These are phyloP conservation scores for Penicillium atrosanguineum DNA, from an alignment of 495 filamentous ascomycete species.

Conservation along the genomic window DNA sequence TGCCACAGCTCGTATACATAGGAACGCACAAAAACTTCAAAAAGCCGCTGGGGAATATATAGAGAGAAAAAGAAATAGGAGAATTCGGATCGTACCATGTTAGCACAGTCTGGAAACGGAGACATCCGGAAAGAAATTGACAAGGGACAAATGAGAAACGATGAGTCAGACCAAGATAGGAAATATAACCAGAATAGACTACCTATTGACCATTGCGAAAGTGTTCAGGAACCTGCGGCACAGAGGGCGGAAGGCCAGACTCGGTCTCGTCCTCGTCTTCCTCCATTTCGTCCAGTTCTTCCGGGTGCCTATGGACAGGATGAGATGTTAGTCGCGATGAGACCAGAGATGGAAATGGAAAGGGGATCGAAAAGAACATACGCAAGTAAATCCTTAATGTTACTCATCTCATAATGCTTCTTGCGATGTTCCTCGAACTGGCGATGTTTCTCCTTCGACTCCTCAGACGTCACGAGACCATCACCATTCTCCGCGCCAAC, in stretches of 20 bases:
- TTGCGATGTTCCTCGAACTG: conserved; percentile 88
- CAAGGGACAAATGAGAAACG: neutral
- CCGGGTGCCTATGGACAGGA: conserved; percentile 39
- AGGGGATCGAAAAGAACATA: conserved; percentile 31
- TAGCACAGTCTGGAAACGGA: neutral
- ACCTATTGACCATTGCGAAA: conserved; percentile 25
- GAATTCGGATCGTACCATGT: neutral
- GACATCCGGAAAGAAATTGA: neutral
- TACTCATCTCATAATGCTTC: conserved; percentile 98
- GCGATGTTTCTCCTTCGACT: conserved; percentile 84
- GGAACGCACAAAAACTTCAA: neutral
- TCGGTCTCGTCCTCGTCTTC: conserved; percentile 45
- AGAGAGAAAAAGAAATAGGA: neutral
- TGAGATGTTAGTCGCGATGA: conserved; percentile 8
- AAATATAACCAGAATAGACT: neutral
- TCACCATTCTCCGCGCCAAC: conserved; percentile 67
- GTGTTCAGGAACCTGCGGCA: conserved; percentile 35
- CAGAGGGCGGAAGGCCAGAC: conserved; percentile 24
- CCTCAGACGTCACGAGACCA: conserved; percentile 60
- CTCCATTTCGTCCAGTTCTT: conserved; percentile 52
- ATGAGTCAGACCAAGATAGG: neutral
- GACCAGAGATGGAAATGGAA: neutral
- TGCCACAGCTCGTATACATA: neutral
- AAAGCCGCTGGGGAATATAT: conserved; percentile 18
- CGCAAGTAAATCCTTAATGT: conserved; percentile 87